Conservation (phyloP, 1,284 basidiomycete species). For the Malassezia slooffiae region DNA sequence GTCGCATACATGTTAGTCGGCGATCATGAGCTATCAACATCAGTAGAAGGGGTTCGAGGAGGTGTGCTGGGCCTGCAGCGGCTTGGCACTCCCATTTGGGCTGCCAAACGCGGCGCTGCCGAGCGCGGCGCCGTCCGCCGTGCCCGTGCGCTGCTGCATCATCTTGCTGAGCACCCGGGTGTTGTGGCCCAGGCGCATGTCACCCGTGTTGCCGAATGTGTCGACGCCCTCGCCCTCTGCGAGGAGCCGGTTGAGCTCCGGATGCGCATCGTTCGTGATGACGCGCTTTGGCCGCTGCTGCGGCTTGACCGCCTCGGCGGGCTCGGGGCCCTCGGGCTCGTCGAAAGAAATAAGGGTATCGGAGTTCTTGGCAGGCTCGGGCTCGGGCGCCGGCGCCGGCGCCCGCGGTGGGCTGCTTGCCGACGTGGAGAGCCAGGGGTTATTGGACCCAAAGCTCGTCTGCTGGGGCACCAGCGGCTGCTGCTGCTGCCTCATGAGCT, state of each 20-base stretch:
- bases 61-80: not conserved
- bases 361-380: constrained; percentile 14
- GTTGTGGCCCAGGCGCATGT: constrained; percentile 38
- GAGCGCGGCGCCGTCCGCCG: not conserved
- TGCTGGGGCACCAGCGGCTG: constrained; percentile 50
- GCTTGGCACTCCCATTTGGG: not conserved
- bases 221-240: constrained; percentile 42
- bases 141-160: constrained; percentile 26
- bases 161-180: constrained; percentile 18
- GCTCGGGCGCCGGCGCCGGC: constrained; percentile 9
- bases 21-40: too few species aligned
- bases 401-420: not conserved
- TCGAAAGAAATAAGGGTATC: constrained; percentile 17
- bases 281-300: constrained; percentile 13
- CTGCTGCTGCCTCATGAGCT: constrained; percentile 48
- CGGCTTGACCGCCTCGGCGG: not conserved
- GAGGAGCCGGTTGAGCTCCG: constrained; percentile 40
- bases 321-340: constrained; percentile 1
- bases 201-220: constrained; percentile 45
- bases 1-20: not conserved
- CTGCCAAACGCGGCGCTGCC: constrained; percentile 1
- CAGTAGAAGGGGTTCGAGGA: too few species aligned
- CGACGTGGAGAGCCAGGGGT: constrained; percentile 55
- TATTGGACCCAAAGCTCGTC: constrained; percentile 71
- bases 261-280: constrained; percentile 18